A percentile compares a stretch with the other conserved stretches of the same genome.
Conservation (phyloP, 768 basidiomycete species). For the Rhodotorula babjevae region DNA sequence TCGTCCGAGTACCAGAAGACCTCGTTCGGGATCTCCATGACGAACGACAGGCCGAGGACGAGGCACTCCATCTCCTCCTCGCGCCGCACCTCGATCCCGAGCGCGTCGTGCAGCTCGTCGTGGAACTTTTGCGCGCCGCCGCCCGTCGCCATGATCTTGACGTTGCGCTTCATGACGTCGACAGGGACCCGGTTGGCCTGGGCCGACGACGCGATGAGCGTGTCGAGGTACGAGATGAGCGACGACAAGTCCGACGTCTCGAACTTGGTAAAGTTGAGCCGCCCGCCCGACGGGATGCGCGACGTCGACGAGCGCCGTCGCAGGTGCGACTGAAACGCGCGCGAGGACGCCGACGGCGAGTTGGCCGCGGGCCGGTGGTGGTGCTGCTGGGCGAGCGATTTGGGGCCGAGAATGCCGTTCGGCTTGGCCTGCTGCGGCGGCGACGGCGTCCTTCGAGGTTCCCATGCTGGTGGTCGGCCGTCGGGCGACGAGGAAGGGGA, state of each 20-base stretch:
- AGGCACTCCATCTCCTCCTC: conserved; percentile 99
- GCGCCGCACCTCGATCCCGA: conserved; percentile 75
- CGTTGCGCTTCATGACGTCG: conserved; percentile 81
- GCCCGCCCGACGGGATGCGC: conserved; percentile 59
- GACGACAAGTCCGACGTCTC: conserved; percentile 81
- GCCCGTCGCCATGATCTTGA: conserved; percentile 97
- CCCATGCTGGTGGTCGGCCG: background rate
- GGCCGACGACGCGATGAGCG: conserved; percentile 80
- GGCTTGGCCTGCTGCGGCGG: conserved; percentile 29
- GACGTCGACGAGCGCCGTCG: conserved; percentile 29
- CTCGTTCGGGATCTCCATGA: conserved; percentile 91
- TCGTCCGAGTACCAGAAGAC: conserved; percentile 99
- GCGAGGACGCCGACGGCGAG: conserved; percentile 54
- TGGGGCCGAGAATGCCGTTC: conserved; percentile 48
- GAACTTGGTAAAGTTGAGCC: conserved; percentile 95
- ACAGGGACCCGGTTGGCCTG: conserved; percentile 72
- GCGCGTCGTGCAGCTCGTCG: conserved; percentile 65
- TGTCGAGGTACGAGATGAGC: conserved; percentile 79
- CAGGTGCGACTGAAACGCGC: conserved; percentile 32
- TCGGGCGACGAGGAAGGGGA: background rate
- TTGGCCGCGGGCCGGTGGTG: conserved; percentile 38
- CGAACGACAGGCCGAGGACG: conserved; percentile 92
- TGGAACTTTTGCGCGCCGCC: conserved; percentile 95
- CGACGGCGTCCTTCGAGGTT: conserved; percentile 21
- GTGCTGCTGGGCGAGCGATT: conserved; percentile 52